Conservation (phyloP, 441 rosid genomes). For the Populus hybrid region DNA sequence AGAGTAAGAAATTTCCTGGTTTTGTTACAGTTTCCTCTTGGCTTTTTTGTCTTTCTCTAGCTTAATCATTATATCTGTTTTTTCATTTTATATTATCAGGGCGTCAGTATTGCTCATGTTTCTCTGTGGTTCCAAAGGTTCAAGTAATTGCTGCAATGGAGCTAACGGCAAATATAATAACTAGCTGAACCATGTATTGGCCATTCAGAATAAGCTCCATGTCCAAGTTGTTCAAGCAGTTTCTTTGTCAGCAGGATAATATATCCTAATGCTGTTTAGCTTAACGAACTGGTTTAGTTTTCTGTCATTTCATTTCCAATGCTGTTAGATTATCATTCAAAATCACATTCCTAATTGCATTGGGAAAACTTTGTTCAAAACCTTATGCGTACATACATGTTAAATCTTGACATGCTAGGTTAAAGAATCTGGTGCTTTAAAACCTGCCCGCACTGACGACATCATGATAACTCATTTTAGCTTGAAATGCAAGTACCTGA, state of each 20-base stretch:
- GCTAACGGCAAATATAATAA: neutral
- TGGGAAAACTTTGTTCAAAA: neutral
- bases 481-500: neutral
- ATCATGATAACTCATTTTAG: neutral
- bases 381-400: neutral
- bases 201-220: slow-evolving; percentile 5
- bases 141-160: slow-evolving; percentile 6
- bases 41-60: neutral
- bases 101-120: neutral
- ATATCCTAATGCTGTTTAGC: neutral
- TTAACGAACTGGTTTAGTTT: neutral
- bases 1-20: neutral
- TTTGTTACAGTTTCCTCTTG: neutral
- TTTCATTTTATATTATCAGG: neutral
- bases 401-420: neutral
- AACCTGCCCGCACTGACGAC: neutral
- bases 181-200: neutral
- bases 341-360: neutral
- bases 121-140: neutral
- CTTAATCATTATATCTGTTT: neutral
- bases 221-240: slow-evolving; percentile 5
- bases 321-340: neutral
- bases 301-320: neutral
- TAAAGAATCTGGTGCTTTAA: neutral
- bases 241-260: neutral